Percentiles rank a stretch among this genome's conserved stretches.
Evolutionary conservation across 2,329 filamentous ascomycete genomes (phyloP).

Genomic region (Pyrenochaeta sp.): DNA sequence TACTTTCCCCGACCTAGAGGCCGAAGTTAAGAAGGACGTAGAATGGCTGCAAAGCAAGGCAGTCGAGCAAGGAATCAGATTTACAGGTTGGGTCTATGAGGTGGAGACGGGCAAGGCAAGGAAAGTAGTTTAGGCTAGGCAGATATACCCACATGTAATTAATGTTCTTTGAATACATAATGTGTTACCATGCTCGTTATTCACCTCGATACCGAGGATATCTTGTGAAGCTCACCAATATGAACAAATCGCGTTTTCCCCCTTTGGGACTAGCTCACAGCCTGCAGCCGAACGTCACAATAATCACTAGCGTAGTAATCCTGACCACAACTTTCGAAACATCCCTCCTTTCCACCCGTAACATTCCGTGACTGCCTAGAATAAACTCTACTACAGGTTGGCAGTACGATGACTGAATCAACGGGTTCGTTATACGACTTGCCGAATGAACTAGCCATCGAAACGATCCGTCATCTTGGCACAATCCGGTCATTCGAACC

Average conservation of each 20-base stretch:
- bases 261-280: constrained; percentile 1
- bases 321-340: neutral
- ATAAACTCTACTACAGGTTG: neutral
- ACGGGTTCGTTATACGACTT: constrained; percentile 9
- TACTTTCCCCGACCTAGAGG: constrained; percentile 64
- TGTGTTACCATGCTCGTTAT: too few relatives aligned
- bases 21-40: constrained; percentile 73
- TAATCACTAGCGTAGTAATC: neutral
- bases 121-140: constrained; percentile 50
- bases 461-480: constrained; percentile 20
- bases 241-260: neutral
- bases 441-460: constrained; percentile 35
- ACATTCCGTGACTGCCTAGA: too few relatives aligned
- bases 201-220: too few relatives aligned
- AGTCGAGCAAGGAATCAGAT: constrained; percentile 65
- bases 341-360: too few relatives aligned
- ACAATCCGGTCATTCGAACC: constrained; percentile 30
- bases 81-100: constrained; percentile 81
- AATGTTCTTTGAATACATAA: neutral
- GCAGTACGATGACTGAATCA: neutral
- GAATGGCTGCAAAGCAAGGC: constrained; percentile 67
- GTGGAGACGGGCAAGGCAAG: constrained; percentile 74
- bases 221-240: too few relatives aligned
- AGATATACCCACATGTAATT: neutral
- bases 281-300: neutral